phyloP scores from a whole-genome alignment of 495 filamentous ascomycete genomes.

The Hypoxylon fuscum region DNA sequence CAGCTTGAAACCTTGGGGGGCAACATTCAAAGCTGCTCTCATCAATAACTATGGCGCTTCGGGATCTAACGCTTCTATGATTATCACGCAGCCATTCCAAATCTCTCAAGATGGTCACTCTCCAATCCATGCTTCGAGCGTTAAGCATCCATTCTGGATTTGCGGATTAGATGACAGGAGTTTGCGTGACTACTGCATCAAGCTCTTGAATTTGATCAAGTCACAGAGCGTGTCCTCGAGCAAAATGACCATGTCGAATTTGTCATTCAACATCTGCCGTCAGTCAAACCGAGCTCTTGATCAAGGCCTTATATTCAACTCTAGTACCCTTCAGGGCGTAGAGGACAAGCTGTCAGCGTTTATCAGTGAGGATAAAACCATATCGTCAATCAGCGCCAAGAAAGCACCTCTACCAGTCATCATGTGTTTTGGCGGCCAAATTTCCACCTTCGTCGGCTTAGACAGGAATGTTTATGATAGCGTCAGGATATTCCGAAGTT shows the following conservation, averaged over 20 bases:
- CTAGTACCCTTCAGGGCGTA: constrained; percentile 43
- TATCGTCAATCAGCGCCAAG: background rate
- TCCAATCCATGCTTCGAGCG: too few relatives aligned
- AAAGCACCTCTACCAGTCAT: constrained; percentile 47
- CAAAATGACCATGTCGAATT: constrained; percentile 34
- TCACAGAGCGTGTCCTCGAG: too few relatives aligned
- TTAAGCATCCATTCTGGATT: constrained; percentile 47
- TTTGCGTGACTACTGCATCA: constrained; percentile 1
- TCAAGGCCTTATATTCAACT: constrained; percentile 41
- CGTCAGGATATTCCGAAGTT: constrained; percentile 41
- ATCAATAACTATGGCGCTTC: constrained; percentile 64
- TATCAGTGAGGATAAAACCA: too few relatives aligned
- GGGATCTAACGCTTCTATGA: constrained; percentile 55
- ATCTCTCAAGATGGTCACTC: background rate
- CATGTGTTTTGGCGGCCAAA: constrained; percentile 64
- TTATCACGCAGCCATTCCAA: constrained; percentile 42
- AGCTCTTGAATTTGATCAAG: constrained; percentile 10
- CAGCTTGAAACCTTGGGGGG: constrained; percentile 42
- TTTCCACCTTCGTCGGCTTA: constrained; percentile 53
- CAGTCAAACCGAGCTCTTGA: constrained; percentile 42
- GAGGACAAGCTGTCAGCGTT: constrained; percentile 36
- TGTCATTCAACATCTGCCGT: constrained; percentile 48
- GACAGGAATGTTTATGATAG: constrained; percentile 48
- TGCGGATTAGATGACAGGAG: constrained; percentile 33
- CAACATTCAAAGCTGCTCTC: constrained; percentile 43